These are phyloP conservation scores for Tulasnella sp. DNA, from an alignment of 768 basidiomycete species.

Conservation along the genomic window DNA sequence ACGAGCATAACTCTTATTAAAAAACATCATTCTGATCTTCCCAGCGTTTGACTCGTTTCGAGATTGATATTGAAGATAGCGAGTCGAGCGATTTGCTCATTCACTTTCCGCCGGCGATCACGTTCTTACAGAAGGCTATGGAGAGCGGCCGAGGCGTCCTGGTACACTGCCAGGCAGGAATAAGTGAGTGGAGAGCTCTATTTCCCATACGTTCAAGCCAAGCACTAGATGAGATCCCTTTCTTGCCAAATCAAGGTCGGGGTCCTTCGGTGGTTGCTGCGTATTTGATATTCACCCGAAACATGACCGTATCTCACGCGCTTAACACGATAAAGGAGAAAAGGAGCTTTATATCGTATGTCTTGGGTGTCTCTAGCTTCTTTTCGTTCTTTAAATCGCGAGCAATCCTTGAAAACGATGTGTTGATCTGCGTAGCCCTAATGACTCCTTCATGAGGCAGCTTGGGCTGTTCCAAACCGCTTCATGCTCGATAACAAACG, in stretches of 20 bases:
- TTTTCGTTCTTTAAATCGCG: no score
- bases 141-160: conserved; percentile 66
- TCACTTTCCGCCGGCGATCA: conserved; percentile 67
- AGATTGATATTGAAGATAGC: conserved; percentile 68
- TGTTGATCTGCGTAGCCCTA: no score
- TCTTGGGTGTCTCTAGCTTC: no score
- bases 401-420: no score
- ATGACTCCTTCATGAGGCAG: conserved; percentile 69
- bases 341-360: no score
- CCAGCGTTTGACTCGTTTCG: conserved; percentile 69
- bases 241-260: conserved; percentile 40
- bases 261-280: conserved; percentile 80
- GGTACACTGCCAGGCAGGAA: conserved; percentile 87
- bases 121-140: conserved; percentile 71
- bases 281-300: conserved; percentile 69
- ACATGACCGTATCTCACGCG: conserved; percentile 47
- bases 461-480: conserved; percentile 69
- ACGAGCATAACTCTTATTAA: conserved; percentile 1
- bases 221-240: neutral
- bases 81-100: conserved; percentile 66
- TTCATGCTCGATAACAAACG: conserved; percentile 51
- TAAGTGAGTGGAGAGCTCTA: conserved; percentile 45
- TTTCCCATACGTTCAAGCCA: no score
- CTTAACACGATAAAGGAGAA: no score
- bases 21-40: neutral